A percentile compares a stretch with the other conserved stretches of the same genome.
Evolutionary conservation across 225 moss, liverwort and hornwort genomes (phyloP).

Genomic region (Pseudisothecium myosuroides): DNA sequence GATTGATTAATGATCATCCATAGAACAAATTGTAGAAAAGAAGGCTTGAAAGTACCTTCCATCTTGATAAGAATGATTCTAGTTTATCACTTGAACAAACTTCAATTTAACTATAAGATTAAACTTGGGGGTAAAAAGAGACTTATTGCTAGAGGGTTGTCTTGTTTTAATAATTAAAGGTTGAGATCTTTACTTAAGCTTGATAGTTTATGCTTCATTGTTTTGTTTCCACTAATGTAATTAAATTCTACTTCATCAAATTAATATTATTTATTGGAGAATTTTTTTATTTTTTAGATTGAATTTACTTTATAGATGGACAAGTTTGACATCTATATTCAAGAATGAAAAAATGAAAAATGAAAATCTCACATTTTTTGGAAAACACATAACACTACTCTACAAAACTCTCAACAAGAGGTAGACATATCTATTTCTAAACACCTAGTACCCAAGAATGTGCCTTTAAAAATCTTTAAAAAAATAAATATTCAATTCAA

Average conservation of each 20-base stretch:
- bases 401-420: neutral
- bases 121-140: rapidly evolving
- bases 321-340: neutral
- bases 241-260: neutral
- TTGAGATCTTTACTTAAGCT: neutral
- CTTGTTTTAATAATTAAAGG: neutral
- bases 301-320: neutral
- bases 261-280: neutral
- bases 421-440: neutral
- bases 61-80: neutral
- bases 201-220: neutral
- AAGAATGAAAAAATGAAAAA: neutral
- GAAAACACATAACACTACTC: neutral
- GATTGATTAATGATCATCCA: neutral
- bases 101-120: neutral
- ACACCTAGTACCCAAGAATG: neutral
- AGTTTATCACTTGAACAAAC: neutral
- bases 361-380: neutral
- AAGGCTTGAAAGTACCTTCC: neutral
- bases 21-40: neutral
- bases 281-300: neutral
- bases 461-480: neutral
- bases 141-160: neutral
- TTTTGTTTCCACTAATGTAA: neutral
- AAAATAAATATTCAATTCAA: neutral